Conservation (phyloP, 495 filamentous ascomycete species). For the Xylaria telfairii region DNA sequence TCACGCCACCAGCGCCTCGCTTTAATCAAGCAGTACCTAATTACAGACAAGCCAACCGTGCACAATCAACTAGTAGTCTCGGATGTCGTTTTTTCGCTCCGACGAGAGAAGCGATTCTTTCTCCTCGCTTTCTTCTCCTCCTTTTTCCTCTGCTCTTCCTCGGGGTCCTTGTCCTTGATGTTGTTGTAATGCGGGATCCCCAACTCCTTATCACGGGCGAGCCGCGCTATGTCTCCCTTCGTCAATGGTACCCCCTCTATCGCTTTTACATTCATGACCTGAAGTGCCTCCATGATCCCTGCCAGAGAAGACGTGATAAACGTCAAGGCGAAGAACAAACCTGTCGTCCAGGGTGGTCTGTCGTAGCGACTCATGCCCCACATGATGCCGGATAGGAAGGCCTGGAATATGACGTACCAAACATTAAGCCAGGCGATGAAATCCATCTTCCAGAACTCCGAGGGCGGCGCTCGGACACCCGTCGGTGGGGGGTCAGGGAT, state of each 20-base stretch:
- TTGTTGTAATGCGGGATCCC: conserved; percentile 62
- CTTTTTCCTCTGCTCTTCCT: conserved; percentile 43
- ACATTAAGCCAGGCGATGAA: conserved; percentile 79
- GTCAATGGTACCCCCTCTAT: conserved; percentile 66
- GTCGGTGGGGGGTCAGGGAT: conserved; percentile 65
- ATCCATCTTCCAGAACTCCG: conserved; percentile 76
- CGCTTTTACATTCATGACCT: conserved; percentile 68
- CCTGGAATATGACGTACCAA: conserved; percentile 77
- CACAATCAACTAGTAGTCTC: conserved; percentile 6
- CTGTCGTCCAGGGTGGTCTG: conserved; percentile 76
- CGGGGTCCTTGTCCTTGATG: conserved; percentile 57
- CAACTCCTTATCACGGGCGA: conserved; percentile 53
- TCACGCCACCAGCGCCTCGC: conserved; percentile 20
- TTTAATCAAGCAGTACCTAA: conserved; percentile 1
- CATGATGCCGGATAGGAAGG: conserved; percentile 75
- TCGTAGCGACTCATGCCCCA: conserved; percentile 75
- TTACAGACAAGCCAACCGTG: neutral
- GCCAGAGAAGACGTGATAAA: conserved; percentile 71
- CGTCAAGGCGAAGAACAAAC: conserved; percentile 72
- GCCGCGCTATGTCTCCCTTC: conserved; percentile 50
- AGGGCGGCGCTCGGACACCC: conserved; percentile 68
- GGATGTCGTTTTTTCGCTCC: conserved; percentile 2
- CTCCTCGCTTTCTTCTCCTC: conserved; percentile 36
- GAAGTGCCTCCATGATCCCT: conserved; percentile 70
- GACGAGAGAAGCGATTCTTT: conserved; percentile 18